Base-by-base conservation (phyloP, 1,284 basidiomycete genomes). In the Ustilago crameri region DNA sequence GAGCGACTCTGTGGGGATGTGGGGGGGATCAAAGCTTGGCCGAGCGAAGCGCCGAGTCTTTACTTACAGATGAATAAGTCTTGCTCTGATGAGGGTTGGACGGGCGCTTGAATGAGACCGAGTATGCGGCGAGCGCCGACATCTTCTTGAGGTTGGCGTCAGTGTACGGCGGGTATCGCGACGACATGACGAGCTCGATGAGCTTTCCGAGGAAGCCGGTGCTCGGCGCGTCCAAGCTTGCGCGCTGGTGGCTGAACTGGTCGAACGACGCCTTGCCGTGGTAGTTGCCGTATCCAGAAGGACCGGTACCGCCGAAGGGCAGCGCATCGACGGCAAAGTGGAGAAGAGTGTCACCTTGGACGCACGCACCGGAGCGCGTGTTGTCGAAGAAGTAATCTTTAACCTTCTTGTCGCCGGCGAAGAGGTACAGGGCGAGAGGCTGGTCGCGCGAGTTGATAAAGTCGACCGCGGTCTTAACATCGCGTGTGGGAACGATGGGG, bases 391-490 rank as follows among this genome's bases (percentile, higher is more conserved):
- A 85, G 83, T 90, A 89, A 20, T 86, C 82, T 82, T 91, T 91
- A 77, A 89, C 87, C 22, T 82, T 83, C 1, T 86, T 74, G 75
- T 90, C 87, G 52, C 87, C 83, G 1, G 90, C 86, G 84, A 93
- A 93, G 32, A 91, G 87, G 75, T 93, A 93, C 12, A 93, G 83
- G 0, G 89, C 87, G 8, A 93, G 86, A 3, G 92, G 91, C 69
- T 92, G 89, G 55, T 91, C 91, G 44, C 90, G 76, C 18, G 67
- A 67, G 64, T 84, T 83, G 70, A 84, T 78, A 42, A 82, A 83
- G 34, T 76, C 62, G 27, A 84, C 71, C 2, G 79, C 82, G 14
- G 73, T 63, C 44, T 76, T 54, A 37, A 80, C 53, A 38, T 72
- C 54, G 52, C 87, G 87, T 18, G 94, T 89, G 0, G 91, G 88